Base-by-base conservation (phyloP, 352 stramenopile species). In the Globisporangium splendens region DNA sequence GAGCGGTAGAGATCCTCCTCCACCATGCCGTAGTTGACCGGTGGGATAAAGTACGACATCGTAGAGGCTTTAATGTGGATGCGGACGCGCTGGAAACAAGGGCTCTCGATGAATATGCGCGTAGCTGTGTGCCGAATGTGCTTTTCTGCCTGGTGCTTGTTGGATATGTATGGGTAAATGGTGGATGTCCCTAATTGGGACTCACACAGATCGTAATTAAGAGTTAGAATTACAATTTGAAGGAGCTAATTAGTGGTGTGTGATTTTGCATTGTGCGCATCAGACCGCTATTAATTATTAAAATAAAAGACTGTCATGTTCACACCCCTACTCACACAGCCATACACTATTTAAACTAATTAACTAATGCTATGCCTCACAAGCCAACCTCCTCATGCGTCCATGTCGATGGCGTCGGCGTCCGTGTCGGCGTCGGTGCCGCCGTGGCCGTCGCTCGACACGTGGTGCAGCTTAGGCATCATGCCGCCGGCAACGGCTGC, bases 21-120 rank as follows among this genome's bases (percentile, higher is more conserved):
- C 42, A 97, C 88, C 79, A 96, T 94, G 62, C 88, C 88, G 69
- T 96, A 97, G 71, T 96, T 97, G 47, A 96, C 84, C 1, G 91
- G 91, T 42, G 91, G 91, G 64, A 97, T 96, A 71, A 95, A 94
- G 68, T 94, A 94, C 57, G 86, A 92, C 88, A 96, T 96, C 51
- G 21, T 58, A 33, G 15, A 0, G 2, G 7, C 14, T 13, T 8
- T 13, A 8, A 43, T 17, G 38, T 2, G 38, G 8, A 17, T 8
- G 38, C 10, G 11, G 38, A 10, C 38, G 38, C 38, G 38, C 38
- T 41, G 38, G 38, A 2, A 17, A 10, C 1, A 13, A 3, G 38
- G 38, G 3, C 3, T 2, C 3, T 13, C 3, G 24, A 31, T 4
- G 28, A 35, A 35, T 35, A 35, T 35, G 28, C 28, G 7, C 24